Percentiles rank a stretch among this genome's conserved stretches.
phyloP scores from a whole-genome alignment of 2,329 filamentous ascomycete species.

The Ophiocordyceps polyrhachis-furcata region DNA sequence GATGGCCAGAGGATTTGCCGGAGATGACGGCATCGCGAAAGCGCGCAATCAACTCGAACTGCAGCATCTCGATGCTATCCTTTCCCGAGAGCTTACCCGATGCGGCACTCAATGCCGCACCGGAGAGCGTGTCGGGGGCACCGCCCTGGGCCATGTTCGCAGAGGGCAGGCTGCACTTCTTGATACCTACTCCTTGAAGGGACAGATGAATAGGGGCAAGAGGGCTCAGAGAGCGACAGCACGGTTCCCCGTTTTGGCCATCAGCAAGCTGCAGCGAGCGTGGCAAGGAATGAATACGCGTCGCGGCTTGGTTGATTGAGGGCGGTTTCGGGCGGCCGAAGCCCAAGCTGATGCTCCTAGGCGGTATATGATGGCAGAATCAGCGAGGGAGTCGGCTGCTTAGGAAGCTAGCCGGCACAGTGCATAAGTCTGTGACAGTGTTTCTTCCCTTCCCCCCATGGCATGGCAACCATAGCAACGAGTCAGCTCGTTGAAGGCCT shows the following conservation, averaged over 20 bases:
- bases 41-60: constrained; percentile 65
- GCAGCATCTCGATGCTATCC: constrained; percentile 37
- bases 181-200: not conserved
- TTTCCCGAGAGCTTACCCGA: constrained; percentile 19
- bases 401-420: not conserved
- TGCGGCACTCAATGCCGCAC: constrained; percentile 3
- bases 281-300: not conserved
- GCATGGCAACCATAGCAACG: not conserved
- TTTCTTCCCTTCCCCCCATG: not conserved
- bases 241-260: not conserved
- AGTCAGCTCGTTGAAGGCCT: not conserved
- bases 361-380: constrained; percentile 1
- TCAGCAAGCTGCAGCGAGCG: not conserved
- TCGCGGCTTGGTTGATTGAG: not conserved
- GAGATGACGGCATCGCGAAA: constrained; percentile 64
- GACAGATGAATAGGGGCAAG: not conserved
- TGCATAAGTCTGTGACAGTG: too few species aligned
- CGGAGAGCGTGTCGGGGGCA: constrained; percentile 5
- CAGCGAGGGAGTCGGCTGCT: not conserved
- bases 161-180: constrained; percentile 1
- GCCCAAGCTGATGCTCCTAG: not conserved
- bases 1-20: constrained; percentile 29
- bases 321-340: not conserved
- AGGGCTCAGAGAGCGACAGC: not conserved
- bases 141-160: constrained; percentile 11